Percentiles rank a stretch among this genome's conserved stretches.
These are phyloP conservation scores for Endothia cerciana DNA, from an alignment of 2,329 filamentous ascomycete genomes.

Conservation along the genomic window DNA sequence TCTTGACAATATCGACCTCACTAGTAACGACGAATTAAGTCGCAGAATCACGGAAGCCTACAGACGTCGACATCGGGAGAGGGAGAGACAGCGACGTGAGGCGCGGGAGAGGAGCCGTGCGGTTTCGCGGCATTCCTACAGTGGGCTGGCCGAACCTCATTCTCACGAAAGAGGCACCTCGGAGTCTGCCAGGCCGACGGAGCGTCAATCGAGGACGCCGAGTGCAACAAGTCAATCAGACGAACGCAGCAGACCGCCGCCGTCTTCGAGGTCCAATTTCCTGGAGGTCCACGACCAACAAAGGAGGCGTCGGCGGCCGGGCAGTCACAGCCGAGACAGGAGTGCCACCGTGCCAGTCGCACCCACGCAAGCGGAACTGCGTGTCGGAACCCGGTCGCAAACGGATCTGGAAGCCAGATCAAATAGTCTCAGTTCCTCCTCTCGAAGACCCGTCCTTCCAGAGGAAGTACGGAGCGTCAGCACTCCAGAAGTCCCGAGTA, in stretches of 20 bases:
- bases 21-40: constrained; percentile 86
- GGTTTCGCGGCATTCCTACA: constrained; percentile 44
- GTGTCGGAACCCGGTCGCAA: constrained; percentile 63
- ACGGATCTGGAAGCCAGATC: constrained; percentile 62
- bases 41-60: constrained; percentile 91
- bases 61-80: constrained; percentile 71
- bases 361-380: constrained; percentile 46
- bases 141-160: constrained; percentile 34
- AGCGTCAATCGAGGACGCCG: constrained; percentile 48
- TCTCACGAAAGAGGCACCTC: constrained; percentile 36
- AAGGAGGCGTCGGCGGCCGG: constrained; percentile 53
- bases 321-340: constrained; percentile 53
- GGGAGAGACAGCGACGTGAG: constrained; percentile 59
- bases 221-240: constrained; percentile 51
- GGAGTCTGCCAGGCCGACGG: constrained; percentile 41
- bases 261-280: constrained; percentile 48
- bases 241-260: constrained; percentile 56
- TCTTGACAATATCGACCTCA: constrained; percentile 81
- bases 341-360: constrained; percentile 56
- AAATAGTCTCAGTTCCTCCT: constrained; percentile 43
- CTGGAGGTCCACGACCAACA: constrained; percentile 52
- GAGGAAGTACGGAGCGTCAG: constrained; percentile 46
- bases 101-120: constrained; percentile 48
- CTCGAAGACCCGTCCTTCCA: constrained; percentile 43
- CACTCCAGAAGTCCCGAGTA: constrained; percentile 28